Evolutionary conservation across 345 rosid genomes (phyloP).

Genomic region (Excoecaria cochinchinensis): DNA sequence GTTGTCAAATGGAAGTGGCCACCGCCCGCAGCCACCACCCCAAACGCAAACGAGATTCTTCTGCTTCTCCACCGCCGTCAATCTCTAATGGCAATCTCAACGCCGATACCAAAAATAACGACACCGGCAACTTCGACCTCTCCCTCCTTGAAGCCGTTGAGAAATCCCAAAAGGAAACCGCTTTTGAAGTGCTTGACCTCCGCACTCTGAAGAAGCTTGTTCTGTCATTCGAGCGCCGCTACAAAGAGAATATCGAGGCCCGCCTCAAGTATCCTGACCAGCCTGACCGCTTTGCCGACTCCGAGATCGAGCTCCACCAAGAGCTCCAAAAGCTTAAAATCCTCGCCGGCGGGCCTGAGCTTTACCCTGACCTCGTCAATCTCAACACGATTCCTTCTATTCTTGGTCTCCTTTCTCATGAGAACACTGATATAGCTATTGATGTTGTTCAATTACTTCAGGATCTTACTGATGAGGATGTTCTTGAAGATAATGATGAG

Average conservation of each 20-base stretch:
- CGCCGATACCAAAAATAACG: constrained; percentile 5
- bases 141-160: constrained; percentile 87
- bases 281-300: constrained; percentile 86
- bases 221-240: constrained; percentile 94
- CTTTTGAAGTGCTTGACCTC: constrained; percentile 70
- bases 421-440: constrained; percentile 77
- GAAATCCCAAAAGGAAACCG: constrained; percentile 45
- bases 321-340: constrained; percentile 86
- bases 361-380: constrained; percentile 80
- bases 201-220: constrained; percentile 80
- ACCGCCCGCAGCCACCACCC: constrained; percentile 18
- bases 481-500: constrained; percentile 83
- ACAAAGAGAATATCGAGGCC: constrained; percentile 92
- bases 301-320: constrained; percentile 81
- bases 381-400: constrained; percentile 74
- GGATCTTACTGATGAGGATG: constrained; percentile 92
- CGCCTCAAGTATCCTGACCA: constrained; percentile 92
- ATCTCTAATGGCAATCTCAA: constrained; percentile 10
- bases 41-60: constrained; percentile 23
- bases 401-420: constrained; percentile 79
- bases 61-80: constrained; percentile 5
- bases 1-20: constrained; percentile 14
- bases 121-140: constrained; percentile 49
- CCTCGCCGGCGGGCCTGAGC: constrained; percentile 91
- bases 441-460: constrained; percentile 88